Base-by-base conservation (phyloP, 352 stramenopile genomes). In the Phytophthora syringae region DNA sequence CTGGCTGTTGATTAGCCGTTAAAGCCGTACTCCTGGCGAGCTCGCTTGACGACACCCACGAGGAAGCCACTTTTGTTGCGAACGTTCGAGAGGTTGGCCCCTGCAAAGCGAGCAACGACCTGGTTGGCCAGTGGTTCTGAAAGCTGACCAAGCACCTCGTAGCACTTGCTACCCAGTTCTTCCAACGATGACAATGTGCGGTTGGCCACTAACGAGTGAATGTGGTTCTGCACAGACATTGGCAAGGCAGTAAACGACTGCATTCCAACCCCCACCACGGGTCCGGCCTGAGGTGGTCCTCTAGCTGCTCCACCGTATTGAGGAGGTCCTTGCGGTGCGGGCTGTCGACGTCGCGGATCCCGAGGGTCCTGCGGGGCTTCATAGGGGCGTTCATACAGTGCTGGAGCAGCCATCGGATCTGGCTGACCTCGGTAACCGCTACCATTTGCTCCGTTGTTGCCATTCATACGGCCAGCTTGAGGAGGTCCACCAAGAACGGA, bases 41-140 rank as follows among this genome's bases (percentile, higher is more conserved):
- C 86, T 43, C 87, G 80, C 69, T 93, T 93, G 52, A 94, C 79
- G 42, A 94, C 84, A 37, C 86, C 84, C 58, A 94, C 87, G 13
- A 94, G 73, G 64, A 94, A 94, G 22, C 82, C 86, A 28, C 82
- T 91, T 16, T 80, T 84, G 58, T 94, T 94, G n/a, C 86, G 84
- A 37, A 94, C 82, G 11, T 76, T 78, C 12, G 71, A 72, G 13
- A 93, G 68, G 47, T 94, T 92, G 18, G 86, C 84, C 34, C 82
- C 77, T 54, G 81, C 78, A 64, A 92, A 94, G 9, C 86, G 84
- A 36, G 69, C 82, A 20, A 94, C 68, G 37, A 92, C 84, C 59
- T 94, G 84, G 59, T 91, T 90, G 6, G 84, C 84, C 27, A 94
- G 66, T 1, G 70, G 73, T 64, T 94, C 86, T 2, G 86, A 90